Evolutionary conservation across 2,329 filamentous ascomycete genomes (phyloP).

Genomic region (Exophiala bonariae): DNA sequence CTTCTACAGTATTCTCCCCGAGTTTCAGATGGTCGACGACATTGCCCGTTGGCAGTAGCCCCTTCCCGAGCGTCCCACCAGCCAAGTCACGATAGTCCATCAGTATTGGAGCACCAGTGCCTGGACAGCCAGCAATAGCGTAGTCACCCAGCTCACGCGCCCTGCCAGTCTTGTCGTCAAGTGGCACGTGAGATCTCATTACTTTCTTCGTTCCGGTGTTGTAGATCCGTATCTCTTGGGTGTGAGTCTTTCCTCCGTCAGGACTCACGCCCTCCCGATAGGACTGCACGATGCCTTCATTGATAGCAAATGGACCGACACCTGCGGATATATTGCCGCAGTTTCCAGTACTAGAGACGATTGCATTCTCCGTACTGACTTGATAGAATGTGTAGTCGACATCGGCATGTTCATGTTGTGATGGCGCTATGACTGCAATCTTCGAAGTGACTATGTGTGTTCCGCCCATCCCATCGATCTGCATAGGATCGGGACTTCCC

Average conservation of each 20-base stretch:
- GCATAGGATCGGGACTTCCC: conserved; percentile 50
- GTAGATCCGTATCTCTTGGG: conserved; percentile 20
- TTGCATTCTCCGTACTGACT: conserved; percentile 58
- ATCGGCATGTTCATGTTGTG: conserved; percentile 52
- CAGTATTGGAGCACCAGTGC: conserved; percentile 17
- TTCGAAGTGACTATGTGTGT: conserved; percentile 69
- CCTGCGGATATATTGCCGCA: conserved; percentile 24
- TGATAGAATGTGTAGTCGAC: conserved; percentile 72
- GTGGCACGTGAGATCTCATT: conserved; percentile 21
- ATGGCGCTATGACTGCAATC: conserved; percentile 63
- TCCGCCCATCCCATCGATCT: conserved; percentile 71
- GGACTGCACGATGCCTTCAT: conserved; percentile 19
- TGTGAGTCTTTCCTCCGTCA: conserved; percentile 6
- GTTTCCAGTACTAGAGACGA: conserved; percentile 9
- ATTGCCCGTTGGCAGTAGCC: conserved; percentile 13
- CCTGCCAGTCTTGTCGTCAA: conserved; percentile 10
- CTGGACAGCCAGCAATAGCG: conserved; percentile 18
- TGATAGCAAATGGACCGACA: conserved; percentile 22
- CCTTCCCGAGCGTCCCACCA: conserved; percentile 13
- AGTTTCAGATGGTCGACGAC: conserved; percentile 10
- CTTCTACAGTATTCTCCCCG: conserved; percentile 14
- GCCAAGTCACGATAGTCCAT: conserved; percentile 22
- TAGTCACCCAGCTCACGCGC: conserved; percentile 9
- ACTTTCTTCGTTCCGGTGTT: conserved; percentile 19
- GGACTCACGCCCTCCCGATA: conserved; percentile 8